Evolutionary conservation across 495 filamentous ascomycete genomes (phyloP), one percentile per base, ranked within the genome.

Genomic region (Filosporella fistucella): DNA sequence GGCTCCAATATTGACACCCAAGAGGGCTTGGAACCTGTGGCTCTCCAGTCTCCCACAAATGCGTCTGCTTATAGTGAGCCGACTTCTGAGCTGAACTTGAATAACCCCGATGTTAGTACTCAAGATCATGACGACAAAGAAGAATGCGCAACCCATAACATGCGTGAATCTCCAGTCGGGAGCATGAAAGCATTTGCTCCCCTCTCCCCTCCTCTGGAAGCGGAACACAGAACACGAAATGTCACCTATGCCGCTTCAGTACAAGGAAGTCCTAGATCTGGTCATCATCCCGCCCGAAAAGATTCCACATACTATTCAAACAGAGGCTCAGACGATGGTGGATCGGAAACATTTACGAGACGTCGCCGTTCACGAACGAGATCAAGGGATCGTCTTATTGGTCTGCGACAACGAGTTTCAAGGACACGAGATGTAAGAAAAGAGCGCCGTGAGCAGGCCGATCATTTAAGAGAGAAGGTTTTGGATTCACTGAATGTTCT

Each of bases 271-370:
- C 26, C 41, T 4, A 1, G 9, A 12, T 17, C 32, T 14, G 26
- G 16, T 7, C 5, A 17, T 4, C 2, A 47, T 17, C 48, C 37
- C 5, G 16, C 16, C 4, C 47, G 55, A 32, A 45, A 57, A 35
- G 55, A 54, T 24, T 58, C 50, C 6, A 45, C 51, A 9, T 58
- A 54, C 47, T 49, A 34, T 17, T 57, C 49, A 0, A 30, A 9
- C 2, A 48, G 17, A 39, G 43, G 39, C 3, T 6, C 14, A 10
- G 24, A 49, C 1, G 49, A 52, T 33, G 47, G 26, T 13, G 14
- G 29, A 10, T 48, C 28, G 2, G 26, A 41, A 14, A 5, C 42
- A 3, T 43, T 40, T 25, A 4, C n/a, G 7, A 45, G 49, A 2
- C 37, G 36, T 6, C 47, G 49, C 22, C 28, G 30, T 2, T 33